Evolutionary conservation across 2,329 filamentous ascomycete species (phyloP), one percentile per base, ranked within the genome.

Genomic region (Pyricularia sp.): DNA sequence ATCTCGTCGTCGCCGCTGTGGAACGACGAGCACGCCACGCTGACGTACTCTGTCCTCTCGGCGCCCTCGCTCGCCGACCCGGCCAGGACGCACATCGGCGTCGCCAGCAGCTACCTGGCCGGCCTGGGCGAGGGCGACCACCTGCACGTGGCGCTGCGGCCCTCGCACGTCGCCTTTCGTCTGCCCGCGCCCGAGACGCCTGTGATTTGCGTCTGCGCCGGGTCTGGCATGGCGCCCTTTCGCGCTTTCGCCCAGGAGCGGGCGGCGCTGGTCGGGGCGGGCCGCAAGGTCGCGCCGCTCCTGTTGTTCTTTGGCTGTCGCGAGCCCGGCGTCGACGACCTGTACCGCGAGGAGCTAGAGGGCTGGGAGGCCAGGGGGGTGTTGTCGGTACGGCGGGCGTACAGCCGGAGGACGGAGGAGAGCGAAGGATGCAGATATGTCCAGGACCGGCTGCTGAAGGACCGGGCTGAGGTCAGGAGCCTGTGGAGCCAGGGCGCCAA

Each of bases 1-100:
- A 91, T 93, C 71, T 91, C 89, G 0, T 91, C 88, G 0, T 90
- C 88, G 0, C 88, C 89, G 0, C 78, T 90, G 0, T 78, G 77
- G 67, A 81, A 87, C 67, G 78, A 83, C 0, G 77, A 75, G 12
- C 78, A 79, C 65, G 82, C 83, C 63, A 86, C 87, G 0, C 79
- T 93, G 30, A 91, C 88, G 3, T 91, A 88, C 75, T 81, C 82
- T 3, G 81, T 92, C 0, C 79, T 90, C 63, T 80, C 87, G 62
- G 78, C 78, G 2, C 81, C 82, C 0, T 81, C 85, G 0, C 75
- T 81, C 12, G 78, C 80, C 2, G 78, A 78, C 63, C 78, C 78
- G 64, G 79, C 81, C 13, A 19, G n/a, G 33, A 24, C 30, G 3
- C 79, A 84, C 73, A 71, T 82, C 7, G 87, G 87, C 63, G 85